Base-by-base conservation (phyloP, 2,329 filamentous ascomycete genomes). In the Trichoderma atrobrunneum region DNA sequence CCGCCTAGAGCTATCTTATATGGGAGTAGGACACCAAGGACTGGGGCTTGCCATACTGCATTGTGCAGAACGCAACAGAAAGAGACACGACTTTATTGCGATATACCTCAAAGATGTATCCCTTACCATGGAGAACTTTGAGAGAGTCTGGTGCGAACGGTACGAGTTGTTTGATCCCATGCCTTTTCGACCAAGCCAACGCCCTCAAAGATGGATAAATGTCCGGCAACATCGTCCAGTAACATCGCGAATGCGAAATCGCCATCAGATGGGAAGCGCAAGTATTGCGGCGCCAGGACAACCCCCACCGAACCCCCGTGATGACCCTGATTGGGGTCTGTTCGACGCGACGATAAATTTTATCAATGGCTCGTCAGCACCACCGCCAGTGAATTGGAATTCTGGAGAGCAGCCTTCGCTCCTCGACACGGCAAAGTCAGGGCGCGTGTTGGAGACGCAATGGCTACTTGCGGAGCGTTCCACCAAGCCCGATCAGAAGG, bases 111-210 rank as follows among this genome's bases (percentile, higher is more conserved):
- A 56, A n/a, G 65, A 69, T 1, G 28, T 69, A 3, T 57, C 65
- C 30, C 39, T 69, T 12, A 69, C 65, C 8, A 57, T 69, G 65
- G 54, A 59, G 65, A n/a, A 43, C 32, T 69, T 69, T 69, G 65
- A 60, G 18, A 60, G 65, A 8, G 51, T 61, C 4, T 34, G 54
- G 51, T 69, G 65, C 12, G 65, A 69, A 18, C 59, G 24, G 8
- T 59, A 34, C 34, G 65, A 69, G 54, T 18, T 39, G 7, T 24
- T 69, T 39, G 26, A 69, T 21, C 65, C 59, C 7, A 57, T 32
- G n/a, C 26, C 18, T 5, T 61, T 69, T 21, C 65, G 51, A 24
- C 32, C 65, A 43, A 34, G 24, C 8, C 65, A 69, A 60, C 57
- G 57, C 24, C 65, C 65, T 61, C 32, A 57, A 39, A 69, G 65